Conservation (phyloP, 129 eudicot species). For the Kitagawia praeruptora region DNA sequence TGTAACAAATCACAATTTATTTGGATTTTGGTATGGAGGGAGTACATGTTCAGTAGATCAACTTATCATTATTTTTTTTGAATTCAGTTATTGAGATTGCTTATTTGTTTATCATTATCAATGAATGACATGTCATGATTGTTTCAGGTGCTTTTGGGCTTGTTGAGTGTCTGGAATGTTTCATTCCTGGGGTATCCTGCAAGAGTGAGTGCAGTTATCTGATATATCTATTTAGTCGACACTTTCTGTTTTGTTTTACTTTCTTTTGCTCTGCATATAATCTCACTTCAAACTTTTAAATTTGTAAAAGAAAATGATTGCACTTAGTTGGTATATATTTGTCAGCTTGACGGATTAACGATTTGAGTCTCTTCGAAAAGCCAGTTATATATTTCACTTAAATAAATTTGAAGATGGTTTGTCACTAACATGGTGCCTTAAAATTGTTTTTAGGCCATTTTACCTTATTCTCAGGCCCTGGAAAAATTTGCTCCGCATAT, state of each 20-base stretch:
- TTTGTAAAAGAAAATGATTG: not conserved
- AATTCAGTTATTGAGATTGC: conserved; percentile 7
- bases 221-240: conserved; percentile 7
- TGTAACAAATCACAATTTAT: not conserved
- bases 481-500: conserved; percentile 96
- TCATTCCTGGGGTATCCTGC: conserved; percentile 98
- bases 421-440: not conserved
- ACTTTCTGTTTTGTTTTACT: not conserved
- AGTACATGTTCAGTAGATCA: not conserved
- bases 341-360: not conserved
- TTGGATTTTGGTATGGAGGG: not conserved
- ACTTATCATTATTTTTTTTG: too few species aligned
- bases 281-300: not conserved
- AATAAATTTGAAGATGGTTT: not conserved
- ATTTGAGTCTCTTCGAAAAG: not conserved
- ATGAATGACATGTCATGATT: conserved; percentile 5
- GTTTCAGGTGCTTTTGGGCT: conserved; percentile 90
- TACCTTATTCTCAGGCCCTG: conserved; percentile 93
- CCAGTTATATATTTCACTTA: not conserved
- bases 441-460: conserved; percentile 56
- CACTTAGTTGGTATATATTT: not conserved
- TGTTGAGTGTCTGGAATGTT: conserved; percentile 95
- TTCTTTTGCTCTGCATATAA: not conserved
- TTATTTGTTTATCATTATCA: not conserved
- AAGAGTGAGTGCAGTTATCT: conserved; percentile 57